phyloP scores from a whole-genome alignment of 371 early-diverging fungal species.

The Smittium culicis region DNA sequence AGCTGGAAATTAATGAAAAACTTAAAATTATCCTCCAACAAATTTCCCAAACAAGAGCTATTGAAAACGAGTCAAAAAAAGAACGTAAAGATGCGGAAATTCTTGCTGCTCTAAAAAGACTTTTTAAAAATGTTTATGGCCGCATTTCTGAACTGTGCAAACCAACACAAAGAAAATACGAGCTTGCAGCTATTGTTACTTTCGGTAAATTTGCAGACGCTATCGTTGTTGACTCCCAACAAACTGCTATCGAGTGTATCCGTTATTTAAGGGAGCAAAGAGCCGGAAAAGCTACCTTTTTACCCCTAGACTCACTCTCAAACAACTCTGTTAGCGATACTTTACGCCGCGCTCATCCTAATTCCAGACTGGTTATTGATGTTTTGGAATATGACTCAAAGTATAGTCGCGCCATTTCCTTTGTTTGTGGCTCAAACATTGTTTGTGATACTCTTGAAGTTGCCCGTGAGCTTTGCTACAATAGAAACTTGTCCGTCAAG shows the following conservation, averaged over 20 bases:
- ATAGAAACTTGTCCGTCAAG: conserved; percentile 66
- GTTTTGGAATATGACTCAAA: conserved; percentile 66
- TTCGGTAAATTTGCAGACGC: conserved; percentile 67
- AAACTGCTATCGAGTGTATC: conserved; percentile 69
- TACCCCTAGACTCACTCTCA: conserved; percentile 75
- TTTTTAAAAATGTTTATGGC: conserved; percentile 81
- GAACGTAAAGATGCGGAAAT: conserved; percentile 33
- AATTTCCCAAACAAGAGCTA: conserved; percentile 64
- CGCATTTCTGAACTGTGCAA: conserved; percentile 77
- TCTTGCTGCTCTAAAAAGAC: conserved; percentile 43
- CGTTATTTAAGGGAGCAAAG: conserved; percentile 86
- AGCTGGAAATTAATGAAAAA: conserved; percentile 67
- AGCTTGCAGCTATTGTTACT: conserved; percentile 62
- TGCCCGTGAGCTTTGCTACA: conserved; percentile 75
- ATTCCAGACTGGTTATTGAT: conserved; percentile 76
- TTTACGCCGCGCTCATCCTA: conserved; percentile 53
- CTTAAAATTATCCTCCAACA: conserved; percentile 54
- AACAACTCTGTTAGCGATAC: conserved; percentile 63
- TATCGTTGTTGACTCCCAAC: conserved; percentile 60
- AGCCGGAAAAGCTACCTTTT: conserved; percentile 80
- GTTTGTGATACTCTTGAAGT: conserved; percentile 75
- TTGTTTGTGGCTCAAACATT: conserved; percentile 75
- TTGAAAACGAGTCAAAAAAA: conserved; percentile 67
- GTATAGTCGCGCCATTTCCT: conserved; percentile 67
- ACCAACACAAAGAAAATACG: conserved; percentile 88